phyloP scores from a whole-genome alignment of 495 filamentous ascomycete species.

The Talaromyces liani region DNA sequence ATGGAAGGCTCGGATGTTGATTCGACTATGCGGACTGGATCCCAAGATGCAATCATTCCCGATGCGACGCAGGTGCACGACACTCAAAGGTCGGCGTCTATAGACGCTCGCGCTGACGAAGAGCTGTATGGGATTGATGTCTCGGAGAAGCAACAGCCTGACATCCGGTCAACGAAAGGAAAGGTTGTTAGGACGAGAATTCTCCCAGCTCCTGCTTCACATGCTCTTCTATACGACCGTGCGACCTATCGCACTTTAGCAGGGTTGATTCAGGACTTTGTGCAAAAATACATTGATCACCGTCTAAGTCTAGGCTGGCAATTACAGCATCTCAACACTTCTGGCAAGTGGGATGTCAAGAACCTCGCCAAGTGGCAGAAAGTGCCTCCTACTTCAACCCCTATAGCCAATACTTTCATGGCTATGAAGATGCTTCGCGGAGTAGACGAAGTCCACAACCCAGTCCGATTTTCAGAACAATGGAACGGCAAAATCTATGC shows the following conservation, averaged over 20 bases:
- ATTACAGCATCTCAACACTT: constrained; percentile 72
- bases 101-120: constrained; percentile 16
- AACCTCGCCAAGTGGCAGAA: constrained; percentile 88
- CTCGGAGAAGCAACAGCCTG: constrained; percentile 16
- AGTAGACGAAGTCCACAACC: constrained; percentile 76
- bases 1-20: constrained; percentile 32
- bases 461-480: constrained; percentile 59
- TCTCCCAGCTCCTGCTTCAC: constrained; percentile 70
- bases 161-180: constrained; percentile 15
- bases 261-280: constrained; percentile 76
- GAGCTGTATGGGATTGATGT: constrained; percentile 18
- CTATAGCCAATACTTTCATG: constrained; percentile 67
- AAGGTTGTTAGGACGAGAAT: constrained; percentile 61
- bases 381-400: constrained; percentile 66
- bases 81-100: constrained; percentile 11
- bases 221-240: constrained; percentile 77
- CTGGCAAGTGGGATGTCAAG: constrained; percentile 97
- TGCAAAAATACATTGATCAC: constrained; percentile 63
- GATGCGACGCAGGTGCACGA: constrained; percentile 37
- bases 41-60: constrained; percentile 34
- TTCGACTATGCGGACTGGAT: constrained; percentile 18
- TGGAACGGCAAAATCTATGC: constrained; percentile 62
- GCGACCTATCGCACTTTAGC: constrained; percentile 66
- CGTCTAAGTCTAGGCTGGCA: constrained; percentile 85
- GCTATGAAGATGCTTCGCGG: constrained; percentile 86